Evolutionary conservation across 306 rosid species (phyloP).

Genomic region (Fragaria vesca): DNA sequence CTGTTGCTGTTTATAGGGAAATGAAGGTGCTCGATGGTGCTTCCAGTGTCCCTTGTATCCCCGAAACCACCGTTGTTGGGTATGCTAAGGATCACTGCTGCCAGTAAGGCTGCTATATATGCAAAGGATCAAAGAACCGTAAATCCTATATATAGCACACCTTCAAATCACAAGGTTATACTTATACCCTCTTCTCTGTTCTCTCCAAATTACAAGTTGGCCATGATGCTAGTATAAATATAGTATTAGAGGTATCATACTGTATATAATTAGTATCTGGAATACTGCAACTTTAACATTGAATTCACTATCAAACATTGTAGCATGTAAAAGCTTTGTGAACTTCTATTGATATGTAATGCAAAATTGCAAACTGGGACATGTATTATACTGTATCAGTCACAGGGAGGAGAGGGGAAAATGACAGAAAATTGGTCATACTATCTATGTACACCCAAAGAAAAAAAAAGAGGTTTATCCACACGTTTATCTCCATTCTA

Average conservation of each 20-base stretch:
- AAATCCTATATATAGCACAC: not conserved
- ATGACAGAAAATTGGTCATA: not conserved
- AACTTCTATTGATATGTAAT: not conserved
- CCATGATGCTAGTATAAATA: not conserved
- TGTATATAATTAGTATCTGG: not conserved
- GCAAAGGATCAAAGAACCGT: too few species aligned
- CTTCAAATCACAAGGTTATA: too few species aligned
- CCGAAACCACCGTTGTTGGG: too few species aligned
- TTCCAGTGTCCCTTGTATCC: too few species aligned
- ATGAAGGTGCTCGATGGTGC: too few species aligned
- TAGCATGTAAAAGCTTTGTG: not conserved
- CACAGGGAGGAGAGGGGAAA: not conserved
- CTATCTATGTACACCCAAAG: constrained; percentile 2
- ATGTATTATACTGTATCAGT: constrained; percentile 12
- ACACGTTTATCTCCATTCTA: not conserved
- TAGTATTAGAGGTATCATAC: not conserved
- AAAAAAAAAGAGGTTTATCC: not conserved
- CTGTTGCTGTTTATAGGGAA: too few species aligned
- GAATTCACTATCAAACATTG: not conserved
- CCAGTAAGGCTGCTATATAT: too few species aligned
- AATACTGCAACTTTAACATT: not conserved
- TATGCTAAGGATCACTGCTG: too few species aligned
- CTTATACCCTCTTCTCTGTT: too few species aligned
- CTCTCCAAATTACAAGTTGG: not conserved
- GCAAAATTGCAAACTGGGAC: not conserved